Conservation (phyloP, 2,329 filamentous ascomycete species). For the Cercospora janseana region DNA sequence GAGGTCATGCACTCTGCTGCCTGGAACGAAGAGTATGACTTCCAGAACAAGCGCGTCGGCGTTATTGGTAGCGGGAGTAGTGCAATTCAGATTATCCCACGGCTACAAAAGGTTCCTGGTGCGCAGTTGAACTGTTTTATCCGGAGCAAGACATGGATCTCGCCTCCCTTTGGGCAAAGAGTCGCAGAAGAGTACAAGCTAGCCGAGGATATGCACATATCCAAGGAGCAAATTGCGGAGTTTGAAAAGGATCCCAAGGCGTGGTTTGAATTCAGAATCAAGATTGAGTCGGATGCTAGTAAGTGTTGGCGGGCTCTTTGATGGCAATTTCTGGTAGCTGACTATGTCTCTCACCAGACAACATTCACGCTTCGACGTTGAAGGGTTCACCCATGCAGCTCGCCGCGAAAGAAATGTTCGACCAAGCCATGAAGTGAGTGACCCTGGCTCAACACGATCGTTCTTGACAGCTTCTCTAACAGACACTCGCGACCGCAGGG, state of each 20-base stretch:
- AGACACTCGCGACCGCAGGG: neutral
- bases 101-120: slow-evolving; percentile 37
- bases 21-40: slow-evolving; percentile 38
- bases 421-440: slow-evolving; percentile 43
- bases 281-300: slow-evolving; percentile 52
- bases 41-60: slow-evolving; percentile 39
- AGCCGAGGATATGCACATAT: slow-evolving; percentile 53
- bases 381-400: slow-evolving; percentile 42
- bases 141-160: slow-evolving; percentile 65
- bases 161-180: slow-evolving; percentile 48
- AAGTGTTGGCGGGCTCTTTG: neutral
- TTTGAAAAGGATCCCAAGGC: slow-evolving; percentile 58
- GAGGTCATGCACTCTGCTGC: slow-evolving; percentile 40
- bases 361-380: slow-evolving; percentile 44
- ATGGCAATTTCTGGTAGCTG: neutral
- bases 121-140: slow-evolving; percentile 61
- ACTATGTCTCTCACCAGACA: slow-evolving; percentile 43
- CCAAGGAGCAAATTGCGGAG: slow-evolving; percentile 53
- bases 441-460: neutral
- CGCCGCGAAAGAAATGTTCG: slow-evolving; percentile 40
- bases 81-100: slow-evolving; percentile 44
- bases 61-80: slow-evolving; percentile 44
- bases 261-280: slow-evolving; percentile 53
- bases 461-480: neutral
- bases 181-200: slow-evolving; percentile 38